Percentiles rank a stretch among this genome's conserved stretches.
phyloP scores from a whole-genome alignment of 2,329 filamentous ascomycete genomes.

The Chalaropsis ovoidea region DNA sequence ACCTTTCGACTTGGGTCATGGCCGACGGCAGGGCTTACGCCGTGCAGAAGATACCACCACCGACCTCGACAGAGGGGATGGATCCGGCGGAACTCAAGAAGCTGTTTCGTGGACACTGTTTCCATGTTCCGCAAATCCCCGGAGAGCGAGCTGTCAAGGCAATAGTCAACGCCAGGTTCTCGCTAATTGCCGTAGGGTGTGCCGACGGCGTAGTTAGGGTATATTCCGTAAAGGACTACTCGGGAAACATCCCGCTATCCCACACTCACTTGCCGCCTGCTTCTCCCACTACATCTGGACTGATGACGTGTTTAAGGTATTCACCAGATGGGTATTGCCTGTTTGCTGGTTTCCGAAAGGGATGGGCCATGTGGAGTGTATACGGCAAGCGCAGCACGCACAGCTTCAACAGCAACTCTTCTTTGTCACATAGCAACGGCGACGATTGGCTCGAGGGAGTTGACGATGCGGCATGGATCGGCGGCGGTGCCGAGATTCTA shows the following conservation, averaged over 20 bases:
- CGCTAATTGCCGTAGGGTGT: slow-evolving; percentile 79
- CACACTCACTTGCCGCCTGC: slow-evolving; percentile 64
- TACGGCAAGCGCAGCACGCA: slow-evolving; percentile 83
- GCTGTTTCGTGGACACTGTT: slow-evolving; percentile 83
- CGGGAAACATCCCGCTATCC: slow-evolving; percentile 80
- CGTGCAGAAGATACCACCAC: slow-evolving; percentile 58
- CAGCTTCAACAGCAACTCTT: slow-evolving; percentile 64
- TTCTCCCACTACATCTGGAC: slow-evolving; percentile 57
- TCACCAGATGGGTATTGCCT: slow-evolving; percentile 94
- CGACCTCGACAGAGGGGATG: slow-evolving; percentile 32
- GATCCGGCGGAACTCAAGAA: slow-evolving; percentile 41
- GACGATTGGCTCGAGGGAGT: slow-evolving; percentile 82
- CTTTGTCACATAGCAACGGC: slow-evolving; percentile 53
- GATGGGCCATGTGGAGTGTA: slow-evolving; percentile 95
- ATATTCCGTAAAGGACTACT: slow-evolving; percentile 90
- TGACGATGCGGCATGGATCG: slow-evolving; percentile 71
- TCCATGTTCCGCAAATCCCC: slow-evolving; percentile 59
- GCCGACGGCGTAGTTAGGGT: slow-evolving; percentile 68
- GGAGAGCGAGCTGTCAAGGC: slow-evolving; percentile 57
- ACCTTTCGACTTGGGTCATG: slow-evolving; percentile 84
- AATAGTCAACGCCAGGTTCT: slow-evolving; percentile 89
- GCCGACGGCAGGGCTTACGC: slow-evolving; percentile 81
- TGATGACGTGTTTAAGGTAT: slow-evolving; percentile 65
- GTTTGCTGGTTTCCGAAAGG: slow-evolving; percentile 83
- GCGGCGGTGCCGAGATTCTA: slow-evolving; percentile 75